phyloP scores from a whole-genome alignment of 495 filamentous ascomycete species.

The Friedmanniomyces simplex region DNA sequence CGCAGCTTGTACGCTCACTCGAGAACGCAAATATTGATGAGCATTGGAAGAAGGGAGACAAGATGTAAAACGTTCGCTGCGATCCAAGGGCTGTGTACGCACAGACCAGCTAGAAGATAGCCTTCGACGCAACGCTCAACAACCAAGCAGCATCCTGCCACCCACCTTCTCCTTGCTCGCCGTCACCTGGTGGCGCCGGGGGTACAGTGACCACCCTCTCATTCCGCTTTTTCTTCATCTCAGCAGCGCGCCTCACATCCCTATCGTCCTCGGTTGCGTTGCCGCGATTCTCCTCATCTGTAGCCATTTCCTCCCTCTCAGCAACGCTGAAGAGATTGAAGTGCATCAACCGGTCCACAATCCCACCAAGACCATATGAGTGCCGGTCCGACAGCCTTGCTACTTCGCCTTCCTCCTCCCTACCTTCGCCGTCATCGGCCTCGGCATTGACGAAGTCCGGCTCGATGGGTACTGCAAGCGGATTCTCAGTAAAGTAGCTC shows the following conservation, averaged over 20 bases:
- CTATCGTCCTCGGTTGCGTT: conserved; percentile 33
- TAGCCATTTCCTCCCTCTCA: conserved; percentile 45
- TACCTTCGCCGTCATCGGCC: conserved; percentile 25
- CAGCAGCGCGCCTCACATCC: conserved; percentile 31
- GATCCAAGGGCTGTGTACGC: no score
- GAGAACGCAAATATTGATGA: no score
- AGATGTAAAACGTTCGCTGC: no score
- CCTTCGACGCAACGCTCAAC: conserved; percentile 62
- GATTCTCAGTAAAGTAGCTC: conserved; percentile 9
- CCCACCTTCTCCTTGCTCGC: conserved; percentile 37
- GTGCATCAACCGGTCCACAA: conserved; percentile 63
- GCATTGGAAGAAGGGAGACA: no score
- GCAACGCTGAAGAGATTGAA: conserved; percentile 71
- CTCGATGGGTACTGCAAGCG: conserved; percentile 23
- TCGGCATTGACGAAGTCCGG: conserved; percentile 51
- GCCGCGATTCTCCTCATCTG: conserved; percentile 35
- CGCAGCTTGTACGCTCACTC: no score
- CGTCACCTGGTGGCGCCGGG: conserved; percentile 18
- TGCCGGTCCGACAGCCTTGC: conserved; percentile 45
- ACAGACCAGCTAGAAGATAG: conserved; percentile 29
- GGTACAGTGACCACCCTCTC: conserved; percentile 19
- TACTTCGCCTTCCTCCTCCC: conserved; percentile 32
- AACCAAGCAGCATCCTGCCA: conserved; percentile 86
- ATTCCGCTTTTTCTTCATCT: conserved; percentile 27
- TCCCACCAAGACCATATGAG: conserved; percentile 60